Conservation (phyloP, 768 basidiomycete genomes). For the Lactarius hengduanensis region DNA sequence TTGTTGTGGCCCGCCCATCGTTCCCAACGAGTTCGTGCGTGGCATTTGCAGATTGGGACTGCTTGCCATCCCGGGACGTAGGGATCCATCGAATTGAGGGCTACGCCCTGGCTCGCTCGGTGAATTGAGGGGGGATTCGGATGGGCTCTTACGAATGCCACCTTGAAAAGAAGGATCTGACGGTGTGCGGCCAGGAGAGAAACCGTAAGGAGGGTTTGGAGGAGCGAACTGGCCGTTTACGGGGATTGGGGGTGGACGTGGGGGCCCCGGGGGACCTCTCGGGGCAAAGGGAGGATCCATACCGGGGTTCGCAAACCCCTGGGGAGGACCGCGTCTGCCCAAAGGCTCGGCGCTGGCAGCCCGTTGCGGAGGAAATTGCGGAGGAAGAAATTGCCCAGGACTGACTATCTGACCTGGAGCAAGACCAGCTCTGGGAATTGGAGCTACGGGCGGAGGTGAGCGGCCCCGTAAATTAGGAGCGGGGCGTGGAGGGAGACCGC, state of each 20-base stretch:
- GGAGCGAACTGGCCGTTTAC: constrained; percentile 7
- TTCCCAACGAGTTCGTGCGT: constrained; percentile 34
- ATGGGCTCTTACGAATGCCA: constrained; percentile 50
- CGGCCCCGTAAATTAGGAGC: neutral
- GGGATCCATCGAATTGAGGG: constrained; percentile 37
- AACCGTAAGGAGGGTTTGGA: constrained; percentile 11
- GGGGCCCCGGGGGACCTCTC: constrained; percentile 6
- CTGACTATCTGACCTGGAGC: constrained; percentile 17
- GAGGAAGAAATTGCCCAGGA: constrained; percentile 30
- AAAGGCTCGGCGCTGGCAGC: constrained; percentile 20
- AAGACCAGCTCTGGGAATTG: constrained; percentile 9
- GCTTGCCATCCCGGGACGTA: constrained; percentile 39
- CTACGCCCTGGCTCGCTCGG: constrained; percentile 39
- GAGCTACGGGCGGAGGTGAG: constrained; percentile 3
- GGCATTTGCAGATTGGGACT: constrained; percentile 30
- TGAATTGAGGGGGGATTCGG: constrained; percentile 57
- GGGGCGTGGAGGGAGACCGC: constrained; percentile 4
- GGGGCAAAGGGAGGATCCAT: constrained; percentile 7
- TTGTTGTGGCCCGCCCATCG: constrained; percentile 40
- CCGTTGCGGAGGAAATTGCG: constrained; percentile 27
- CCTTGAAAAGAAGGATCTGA: constrained; percentile 35
- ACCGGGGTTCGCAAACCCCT: constrained; percentile 1
- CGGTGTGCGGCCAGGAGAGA: constrained; percentile 28
- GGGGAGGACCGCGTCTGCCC: constrained; percentile 19
- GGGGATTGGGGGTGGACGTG: constrained; percentile 8